Conservation (phyloP, 1,284 basidiomycete species). For the Sparassis latifolia region DNA sequence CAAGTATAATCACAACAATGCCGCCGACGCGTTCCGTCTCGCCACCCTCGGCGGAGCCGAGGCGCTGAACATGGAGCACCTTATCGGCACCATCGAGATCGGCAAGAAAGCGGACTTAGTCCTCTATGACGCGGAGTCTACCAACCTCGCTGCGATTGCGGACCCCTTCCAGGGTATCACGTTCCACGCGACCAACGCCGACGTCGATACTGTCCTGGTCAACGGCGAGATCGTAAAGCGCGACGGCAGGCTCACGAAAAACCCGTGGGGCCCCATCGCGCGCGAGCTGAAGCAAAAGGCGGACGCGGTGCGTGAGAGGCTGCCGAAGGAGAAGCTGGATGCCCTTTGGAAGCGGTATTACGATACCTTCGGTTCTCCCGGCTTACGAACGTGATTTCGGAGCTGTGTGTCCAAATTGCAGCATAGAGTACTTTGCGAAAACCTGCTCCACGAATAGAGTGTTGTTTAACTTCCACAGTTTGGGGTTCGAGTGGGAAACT, state of each 20-base stretch:
- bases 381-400: slow-evolving; percentile 1
- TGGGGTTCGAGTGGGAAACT: no score
- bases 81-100: slow-evolving; percentile 28
- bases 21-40: slow-evolving; percentile 26
- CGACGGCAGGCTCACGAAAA: slow-evolving; percentile 18
- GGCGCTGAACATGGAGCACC: slow-evolving; percentile 20
- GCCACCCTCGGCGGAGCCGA: slow-evolving; percentile 29
- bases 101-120: slow-evolving; percentile 29
- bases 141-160: slow-evolving; percentile 22
- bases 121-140: slow-evolving; percentile 24
- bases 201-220: slow-evolving; percentile 28
- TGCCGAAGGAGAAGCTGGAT: slow-evolving; percentile 22
- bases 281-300: slow-evolving; percentile 41
- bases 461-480: no score
- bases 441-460: no score
- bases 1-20: slow-evolving; percentile 21
- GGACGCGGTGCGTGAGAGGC: slow-evolving; percentile 45
- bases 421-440: background rate
- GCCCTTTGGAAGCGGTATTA: slow-evolving; percentile 20
- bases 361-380: slow-evolving; percentile 13
- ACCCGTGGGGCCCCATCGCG: slow-evolving; percentile 23
- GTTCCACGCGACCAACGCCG: slow-evolving; percentile 26
- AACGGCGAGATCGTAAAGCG: slow-evolving; percentile 28
- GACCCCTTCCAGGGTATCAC: slow-evolving; percentile 27
- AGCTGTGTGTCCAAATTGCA: background rate